Evolutionary conservation across 176 grass and related monocot species (phyloP).

Genomic region (Ampelocalamus luodianensis): DNA sequence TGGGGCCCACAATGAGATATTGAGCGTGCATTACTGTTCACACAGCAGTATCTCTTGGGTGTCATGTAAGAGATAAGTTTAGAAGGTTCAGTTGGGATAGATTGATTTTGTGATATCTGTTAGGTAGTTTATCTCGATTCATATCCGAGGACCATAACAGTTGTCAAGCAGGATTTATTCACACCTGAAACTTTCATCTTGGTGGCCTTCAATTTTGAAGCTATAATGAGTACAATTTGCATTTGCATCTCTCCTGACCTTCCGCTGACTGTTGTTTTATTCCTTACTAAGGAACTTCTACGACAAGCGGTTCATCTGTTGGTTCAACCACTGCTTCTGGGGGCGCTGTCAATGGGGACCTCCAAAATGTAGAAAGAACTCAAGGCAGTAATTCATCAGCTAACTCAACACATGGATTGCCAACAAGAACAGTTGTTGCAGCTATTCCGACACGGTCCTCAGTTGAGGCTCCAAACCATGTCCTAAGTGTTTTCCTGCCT

Average conservation of each 20-base stretch:
- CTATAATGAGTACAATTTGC: neutral
- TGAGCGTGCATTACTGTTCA: neutral
- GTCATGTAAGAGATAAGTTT: neutral
- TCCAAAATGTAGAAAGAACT: slow-evolving; percentile 50
- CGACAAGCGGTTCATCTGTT: slow-evolving; percentile 50
- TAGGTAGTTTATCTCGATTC: neutral
- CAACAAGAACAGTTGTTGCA: slow-evolving; percentile 70
- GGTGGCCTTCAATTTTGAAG: neutral
- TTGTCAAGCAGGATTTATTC: neutral
- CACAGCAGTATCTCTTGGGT: neutral
- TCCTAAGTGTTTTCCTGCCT: slow-evolving; percentile 77
- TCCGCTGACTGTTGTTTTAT: slow-evolving; percentile 19
- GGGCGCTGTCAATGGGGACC: slow-evolving; percentile 17
- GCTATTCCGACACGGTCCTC: slow-evolving; percentile 62
- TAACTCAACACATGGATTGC: slow-evolving; percentile 61
- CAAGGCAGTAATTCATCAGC: slow-evolving; percentile 49
- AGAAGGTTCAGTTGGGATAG: neutral
- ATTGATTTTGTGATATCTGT: neutral
- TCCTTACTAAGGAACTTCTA: slow-evolving; percentile 48
- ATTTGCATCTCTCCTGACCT: neutral
- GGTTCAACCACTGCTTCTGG: slow-evolving; percentile 39
- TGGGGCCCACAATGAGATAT: too few relatives aligned
- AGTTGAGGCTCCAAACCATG: slow-evolving; percentile 57
- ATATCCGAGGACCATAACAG: too few relatives aligned
- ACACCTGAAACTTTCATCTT: neutral